These are phyloP conservation scores for Rhizophora apiculata DNA, from an alignment of 345 rosid genomes.

Conservation along the genomic window DNA sequence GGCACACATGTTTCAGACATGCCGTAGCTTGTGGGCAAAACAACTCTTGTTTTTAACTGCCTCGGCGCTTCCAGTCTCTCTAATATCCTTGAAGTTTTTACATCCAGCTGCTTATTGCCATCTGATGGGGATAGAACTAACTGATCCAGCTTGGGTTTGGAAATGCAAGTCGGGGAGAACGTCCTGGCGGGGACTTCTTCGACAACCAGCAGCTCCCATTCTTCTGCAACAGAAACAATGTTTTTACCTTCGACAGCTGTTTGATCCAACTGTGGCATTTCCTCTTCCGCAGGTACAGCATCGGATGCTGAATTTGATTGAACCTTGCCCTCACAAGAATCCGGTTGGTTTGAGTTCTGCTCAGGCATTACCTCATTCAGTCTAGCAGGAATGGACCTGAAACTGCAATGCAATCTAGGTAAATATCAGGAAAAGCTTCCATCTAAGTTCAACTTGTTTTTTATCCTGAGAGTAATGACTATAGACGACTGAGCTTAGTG, in stretches of 20 bases:
- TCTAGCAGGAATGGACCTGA: slow-evolving; percentile 44
- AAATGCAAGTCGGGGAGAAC: slow-evolving; percentile 41
- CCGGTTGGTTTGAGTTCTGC: slow-evolving; percentile 28
- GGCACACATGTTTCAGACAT: slow-evolving; percentile 26
- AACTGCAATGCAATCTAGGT: slow-evolving; percentile 11
- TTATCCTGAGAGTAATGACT: slow-evolving; percentile 4
- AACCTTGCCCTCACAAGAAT: slow-evolving; percentile 22
- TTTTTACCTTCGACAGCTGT: slow-evolving; percentile 34
- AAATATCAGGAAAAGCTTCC: slow-evolving; percentile 14
- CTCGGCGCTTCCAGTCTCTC: slow-evolving; percentile 82
- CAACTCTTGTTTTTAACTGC: slow-evolving; percentile 47
- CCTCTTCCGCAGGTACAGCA: slow-evolving; percentile 28
- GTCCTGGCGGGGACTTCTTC: slow-evolving; percentile 37
- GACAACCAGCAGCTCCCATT: slow-evolving; percentile 84
- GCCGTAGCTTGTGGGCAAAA: slow-evolving; percentile 42
- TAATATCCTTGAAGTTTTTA: slow-evolving; percentile 66
- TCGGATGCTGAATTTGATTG: slow-evolving; percentile 21
- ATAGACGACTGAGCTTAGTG: not conserved
- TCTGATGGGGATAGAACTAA: slow-evolving; percentile 39
- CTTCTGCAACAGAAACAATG: slow-evolving; percentile 52
- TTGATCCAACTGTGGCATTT: slow-evolving; percentile 19
- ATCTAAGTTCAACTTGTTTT: not conserved
- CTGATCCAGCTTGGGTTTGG: slow-evolving; percentile 37
- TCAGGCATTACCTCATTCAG: slow-evolving; percentile 30
- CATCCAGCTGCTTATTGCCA: slow-evolving; percentile 47